These are phyloP conservation scores for Hibiscus syriacus DNA, from an alignment of 345 rosid genomes.

Conservation along the genomic window DNA sequence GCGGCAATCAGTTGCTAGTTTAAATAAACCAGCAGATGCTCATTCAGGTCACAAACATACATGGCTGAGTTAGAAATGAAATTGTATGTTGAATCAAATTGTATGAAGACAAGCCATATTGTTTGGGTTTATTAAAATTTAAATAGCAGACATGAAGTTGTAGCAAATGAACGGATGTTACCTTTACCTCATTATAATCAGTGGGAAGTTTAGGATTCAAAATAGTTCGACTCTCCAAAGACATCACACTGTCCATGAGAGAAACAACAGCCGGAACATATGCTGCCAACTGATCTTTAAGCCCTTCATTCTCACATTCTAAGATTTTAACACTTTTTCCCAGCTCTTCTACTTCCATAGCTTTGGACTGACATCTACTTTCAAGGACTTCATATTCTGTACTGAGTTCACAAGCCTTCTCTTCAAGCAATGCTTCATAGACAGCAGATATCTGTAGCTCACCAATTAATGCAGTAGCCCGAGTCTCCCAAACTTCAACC, in stretches of 20 bases:
- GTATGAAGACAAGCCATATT: neutral
- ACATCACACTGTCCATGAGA: constrained; percentile 45
- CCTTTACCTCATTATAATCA: constrained; percentile 35
- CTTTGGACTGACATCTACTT: constrained; percentile 29
- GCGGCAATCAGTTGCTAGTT: neutral
- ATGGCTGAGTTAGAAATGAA: neutral
- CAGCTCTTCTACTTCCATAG: constrained; percentile 42
- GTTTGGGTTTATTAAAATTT: neutral
- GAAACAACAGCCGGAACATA: constrained; percentile 48
- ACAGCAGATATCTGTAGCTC: constrained; percentile 48
- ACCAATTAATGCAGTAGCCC: constrained; percentile 37
- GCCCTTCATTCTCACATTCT: constrained; percentile 51
- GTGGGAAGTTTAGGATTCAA: constrained; percentile 21
- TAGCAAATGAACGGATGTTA: constrained; percentile 18
- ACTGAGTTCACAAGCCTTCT: constrained; percentile 42
- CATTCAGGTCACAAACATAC: neutral
- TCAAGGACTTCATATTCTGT: constrained; percentile 38
- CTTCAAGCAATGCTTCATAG: constrained; percentile 49
- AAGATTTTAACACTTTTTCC: constrained; percentile 45
- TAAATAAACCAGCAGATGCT: neutral
- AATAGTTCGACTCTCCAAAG: constrained; percentile 51
- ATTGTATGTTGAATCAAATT: neutral
- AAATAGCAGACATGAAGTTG: neutral
- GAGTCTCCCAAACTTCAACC: constrained; percentile 49
- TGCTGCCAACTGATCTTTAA: constrained; percentile 41